Evolutionary conservation across 176 grass and related monocot species (phyloP).

Genomic region (Areca catechu): DNA sequence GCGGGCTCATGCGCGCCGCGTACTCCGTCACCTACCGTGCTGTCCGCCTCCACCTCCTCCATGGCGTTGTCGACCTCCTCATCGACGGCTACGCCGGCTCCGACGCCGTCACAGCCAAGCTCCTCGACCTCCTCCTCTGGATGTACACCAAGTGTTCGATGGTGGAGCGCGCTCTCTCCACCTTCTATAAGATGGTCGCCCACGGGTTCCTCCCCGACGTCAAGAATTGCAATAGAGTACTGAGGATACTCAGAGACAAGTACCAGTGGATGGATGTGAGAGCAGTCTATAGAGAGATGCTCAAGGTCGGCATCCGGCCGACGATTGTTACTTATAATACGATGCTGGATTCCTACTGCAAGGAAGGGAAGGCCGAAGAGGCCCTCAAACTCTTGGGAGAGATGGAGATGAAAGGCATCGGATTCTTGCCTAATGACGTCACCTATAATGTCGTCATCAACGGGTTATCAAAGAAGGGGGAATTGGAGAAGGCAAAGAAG

Average conservation of each 20-base stretch:
- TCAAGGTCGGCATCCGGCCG: conserved; percentile 23
- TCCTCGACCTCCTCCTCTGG: conserved; percentile 36
- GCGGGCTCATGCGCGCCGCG: conserved; percentile 27
- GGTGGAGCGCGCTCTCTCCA: conserved; percentile 24
- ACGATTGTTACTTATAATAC: conserved; percentile 53
- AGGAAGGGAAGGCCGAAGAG: conserved; percentile 33
- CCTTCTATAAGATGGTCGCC: conserved; percentile 42
- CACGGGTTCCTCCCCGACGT: conserved; percentile 29
- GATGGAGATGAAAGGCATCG: conserved; percentile 25
- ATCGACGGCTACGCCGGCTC: conserved; percentile 1
- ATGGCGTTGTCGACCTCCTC: conserved; percentile 39
- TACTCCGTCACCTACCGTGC: conserved; percentile 42
- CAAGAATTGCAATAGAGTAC: conserved; percentile 40
- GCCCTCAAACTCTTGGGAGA: conserved; percentile 34
- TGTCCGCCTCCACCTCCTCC: conserved; percentile 34
- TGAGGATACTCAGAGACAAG: conserved; percentile 27
- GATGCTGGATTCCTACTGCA: conserved; percentile 57
- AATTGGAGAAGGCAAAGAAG: conserved; percentile 32
- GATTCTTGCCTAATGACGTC: conserved; percentile 41
- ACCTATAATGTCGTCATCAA: conserved; percentile 53
- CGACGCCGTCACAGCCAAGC: background rate
- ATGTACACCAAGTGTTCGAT: conserved; percentile 52
- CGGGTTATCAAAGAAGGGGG: conserved; percentile 33
- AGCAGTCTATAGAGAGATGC: conserved; percentile 27
- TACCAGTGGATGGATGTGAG: conserved; percentile 29